A percentile compares a stretch with the other conserved stretches of the same genome.
These are phyloP conservation scores for Leishmania arabica DNA, from an alignment of 208 protist genomes.

Conservation along the genomic window DNA sequence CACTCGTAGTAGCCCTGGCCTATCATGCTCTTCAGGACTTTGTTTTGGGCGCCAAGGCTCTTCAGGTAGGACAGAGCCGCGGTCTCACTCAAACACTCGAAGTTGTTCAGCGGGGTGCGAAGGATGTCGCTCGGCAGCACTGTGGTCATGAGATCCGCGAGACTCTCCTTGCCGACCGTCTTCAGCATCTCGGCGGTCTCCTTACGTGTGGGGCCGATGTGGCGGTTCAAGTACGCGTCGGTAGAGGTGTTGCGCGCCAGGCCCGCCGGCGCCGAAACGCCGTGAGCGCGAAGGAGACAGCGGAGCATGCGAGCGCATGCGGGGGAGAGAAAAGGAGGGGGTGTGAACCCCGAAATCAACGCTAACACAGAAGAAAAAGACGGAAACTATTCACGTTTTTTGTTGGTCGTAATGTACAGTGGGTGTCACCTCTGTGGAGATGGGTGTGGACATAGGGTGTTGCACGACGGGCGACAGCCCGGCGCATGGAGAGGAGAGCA, in stretches of 20 bases:
- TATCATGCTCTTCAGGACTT: conserved; percentile 92
- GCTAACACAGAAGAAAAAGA: not conserved
- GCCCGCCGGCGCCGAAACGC: not conserved
- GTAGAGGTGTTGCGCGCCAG: conserved; percentile 54
- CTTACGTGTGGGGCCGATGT: conserved; percentile 84
- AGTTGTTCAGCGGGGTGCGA: conserved; percentile 48
- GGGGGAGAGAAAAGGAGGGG: not conserved
- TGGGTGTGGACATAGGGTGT: not conserved
- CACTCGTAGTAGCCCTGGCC: conserved; percentile 95
- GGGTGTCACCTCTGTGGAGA: too few species aligned
- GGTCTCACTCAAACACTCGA: conserved; percentile 67
- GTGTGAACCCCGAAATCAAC: not conserved
- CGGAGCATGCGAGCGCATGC: not conserved
- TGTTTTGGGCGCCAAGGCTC: conserved; percentile 76
- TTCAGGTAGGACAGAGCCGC: conserved; percentile 69
- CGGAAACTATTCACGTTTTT: not conserved
- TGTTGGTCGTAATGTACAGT: too few species aligned
- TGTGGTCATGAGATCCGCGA: conserved; percentile 83
- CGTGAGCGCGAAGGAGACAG: conserved; percentile 14
- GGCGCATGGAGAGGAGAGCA: not conserved
- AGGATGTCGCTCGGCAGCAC: conserved; percentile 77
- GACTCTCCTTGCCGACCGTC: conserved; percentile 56
- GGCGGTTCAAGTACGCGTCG: conserved; percentile 91
- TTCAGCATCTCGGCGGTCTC: conserved; percentile 93
- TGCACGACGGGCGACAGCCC: not conserved